phyloP scores from a whole-genome alignment of 1,139 yeast genomes.

The Pichia sp. region DNA sequence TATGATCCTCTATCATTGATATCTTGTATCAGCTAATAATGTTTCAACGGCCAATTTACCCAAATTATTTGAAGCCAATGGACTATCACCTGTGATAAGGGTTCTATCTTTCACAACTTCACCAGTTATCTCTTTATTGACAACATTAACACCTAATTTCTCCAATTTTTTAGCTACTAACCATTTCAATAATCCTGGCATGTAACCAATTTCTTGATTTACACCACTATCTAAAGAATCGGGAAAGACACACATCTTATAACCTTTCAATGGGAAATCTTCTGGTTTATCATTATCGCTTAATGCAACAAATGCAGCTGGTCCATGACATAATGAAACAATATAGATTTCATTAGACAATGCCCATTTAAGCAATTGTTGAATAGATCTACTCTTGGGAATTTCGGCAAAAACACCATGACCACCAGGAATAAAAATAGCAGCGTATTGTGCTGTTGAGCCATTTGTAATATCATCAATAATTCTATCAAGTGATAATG shows the following conservation, averaged over 20 bases:
- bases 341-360: constrained; percentile 9
- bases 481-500: constrained; percentile 4
- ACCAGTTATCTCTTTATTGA: constrained; percentile 11
- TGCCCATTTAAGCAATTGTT: constrained; percentile 11
- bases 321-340: constrained; percentile 12
- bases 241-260: constrained; percentile 9
- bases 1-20: too few species aligned
- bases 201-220: constrained; percentile 12
- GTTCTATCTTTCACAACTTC: constrained; percentile 8
- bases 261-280: constrained; percentile 10
- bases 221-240: constrained; percentile 13
- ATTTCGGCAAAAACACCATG: constrained; percentile 10
- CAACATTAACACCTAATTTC: constrained; percentile 5
- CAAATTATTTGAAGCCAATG: constrained; percentile 11
- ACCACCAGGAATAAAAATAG: constrained; percentile 14
- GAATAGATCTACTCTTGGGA: constrained; percentile 8
- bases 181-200: constrained; percentile 14
- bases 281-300: constrained; percentile 2
- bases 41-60: constrained; percentile 13
- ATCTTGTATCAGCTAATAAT: constrained; percentile 5
- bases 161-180: constrained; percentile 9
- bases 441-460: constrained; percentile 8
- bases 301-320: constrained; percentile 12
- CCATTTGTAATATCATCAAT: constrained; percentile 1
- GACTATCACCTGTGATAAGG: constrained; percentile 12